Base-by-base conservation (phyloP, 176 grass and related monocot genomes). In the Carex myosuroides region DNA sequence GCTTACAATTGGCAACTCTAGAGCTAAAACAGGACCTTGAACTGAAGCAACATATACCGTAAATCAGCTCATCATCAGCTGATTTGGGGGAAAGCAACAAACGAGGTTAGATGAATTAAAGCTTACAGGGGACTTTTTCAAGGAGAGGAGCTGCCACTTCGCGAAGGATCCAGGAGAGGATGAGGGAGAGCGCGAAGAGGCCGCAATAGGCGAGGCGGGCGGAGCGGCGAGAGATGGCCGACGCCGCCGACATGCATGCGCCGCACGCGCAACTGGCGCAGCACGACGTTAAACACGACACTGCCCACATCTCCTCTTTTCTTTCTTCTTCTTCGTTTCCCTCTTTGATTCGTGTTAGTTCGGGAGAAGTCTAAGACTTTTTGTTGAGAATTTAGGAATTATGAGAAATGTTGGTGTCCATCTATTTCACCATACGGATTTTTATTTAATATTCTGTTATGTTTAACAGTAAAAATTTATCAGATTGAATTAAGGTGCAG, bases 181-280 rank as follows among this genome's bases (percentile, higher is more conserved):
- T 35, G 59, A 91, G 89, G 64, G 89, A 88, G 46, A 85, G 82
- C 24, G 89, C 89, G 77, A 91, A 91, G 60, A 91, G 83, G 67
- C 64, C 89, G 79, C 89, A 91, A 48, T 88, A 91, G 60, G 86
- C 89, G 58, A 87, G 87, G 73, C 92, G 89, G 30, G 92, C 87
- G 87, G 92, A 97, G 73, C 95, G 95, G 65, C 89, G 89, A 72
- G 92, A 79, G 73, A 98, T 73, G 68, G 89, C 80, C 56, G 89
- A 83, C 37, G 92, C 91, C 72, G 91, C 89, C 84, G 95, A 91
- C 85, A 87, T 30, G 86, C 95, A 98, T 64, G 91, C 91, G 84
- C 92, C 94, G 82, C 95, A 98, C 60, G 95, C 76, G 89, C 92
- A 98, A 81, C 87, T 88, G 32, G 92, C 90, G 84, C 92, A 94